Base-by-base conservation (phyloP, 2,329 filamentous ascomycete species). In the Penicillium vulpinum region DNA sequence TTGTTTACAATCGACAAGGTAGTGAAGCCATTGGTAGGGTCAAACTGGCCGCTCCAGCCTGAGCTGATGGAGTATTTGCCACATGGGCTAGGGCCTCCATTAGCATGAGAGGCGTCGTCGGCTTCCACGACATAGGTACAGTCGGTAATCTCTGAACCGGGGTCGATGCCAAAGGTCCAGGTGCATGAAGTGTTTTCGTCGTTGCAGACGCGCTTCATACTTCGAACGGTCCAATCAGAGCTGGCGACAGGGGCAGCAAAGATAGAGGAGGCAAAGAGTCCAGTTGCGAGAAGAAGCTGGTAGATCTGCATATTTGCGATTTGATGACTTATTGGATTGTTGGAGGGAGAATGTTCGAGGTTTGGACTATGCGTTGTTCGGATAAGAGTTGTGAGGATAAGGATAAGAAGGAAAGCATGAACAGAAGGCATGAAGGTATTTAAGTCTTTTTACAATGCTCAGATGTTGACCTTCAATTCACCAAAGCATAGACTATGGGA, bases 31-130 rank as follows among this genome's bases (percentile, higher is more conserved):
- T 80, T 73, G 62, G 70, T 76, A 21, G 71, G 57, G 55, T 81
- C 82, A 60, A 84, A 84, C 64, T 82, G 77, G 67, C 75, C 80
- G 69, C 77, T 81, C 81, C 81, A 85, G 71, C 79, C 79, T 2
- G 77, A 78, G 43, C 77, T 80, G 66, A 84, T 62, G 59, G 74
- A 80, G 75, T 75, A 85, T 52, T 67, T 63, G 43, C 80, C 81
- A 72, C 80, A 84, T 18, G 18, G 16, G 6, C 35, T 49, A 16
- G 35, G 47, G 13, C 47, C 47, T 39, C 47, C 47, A 6, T 39
- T 22, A 4, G n/a, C n/a, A 13, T 28, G 47, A 39, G 47, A 39
- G 24, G 47, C 47, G 10, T 21, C 47, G 11, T 13, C n/a, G 24
- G 22, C 35, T 13, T 49, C 24, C 22, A 49, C 47, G 24, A 39